These are phyloP conservation scores for Linum tenue DNA, from an alignment of 345 rosid genomes.

Conservation along the genomic window DNA sequence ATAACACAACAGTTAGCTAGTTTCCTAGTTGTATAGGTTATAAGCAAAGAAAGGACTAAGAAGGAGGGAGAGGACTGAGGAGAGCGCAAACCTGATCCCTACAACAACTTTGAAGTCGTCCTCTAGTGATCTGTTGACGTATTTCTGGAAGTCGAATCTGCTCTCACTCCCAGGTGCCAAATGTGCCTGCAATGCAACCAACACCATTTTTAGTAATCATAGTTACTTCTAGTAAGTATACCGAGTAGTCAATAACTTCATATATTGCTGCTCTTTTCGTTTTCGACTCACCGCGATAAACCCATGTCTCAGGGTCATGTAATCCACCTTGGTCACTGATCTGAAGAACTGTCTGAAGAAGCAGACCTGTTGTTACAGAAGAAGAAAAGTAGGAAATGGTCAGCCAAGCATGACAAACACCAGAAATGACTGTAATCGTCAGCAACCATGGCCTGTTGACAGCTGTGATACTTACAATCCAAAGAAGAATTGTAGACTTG, in stretches of 20 bases:
- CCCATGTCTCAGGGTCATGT: constrained; percentile 23
- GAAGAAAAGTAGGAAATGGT: background rate
- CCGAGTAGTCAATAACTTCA: background rate
- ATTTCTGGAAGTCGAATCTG: constrained; percentile 38
- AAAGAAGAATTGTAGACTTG: constrained; percentile 23
- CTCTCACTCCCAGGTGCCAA: constrained; percentile 34
- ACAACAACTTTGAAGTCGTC: constrained; percentile 53
- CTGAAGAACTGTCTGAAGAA: constrained; percentile 27
- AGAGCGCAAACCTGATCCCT: constrained; percentile 34
- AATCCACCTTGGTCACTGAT: constrained; percentile 25
- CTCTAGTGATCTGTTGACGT: constrained; percentile 43
- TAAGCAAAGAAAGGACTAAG: background rate
- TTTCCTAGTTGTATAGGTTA: background rate
- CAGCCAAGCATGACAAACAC: background rate
- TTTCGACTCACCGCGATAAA: constrained; percentile 18
- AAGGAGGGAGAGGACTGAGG: background rate
- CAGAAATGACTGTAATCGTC: too few species aligned
- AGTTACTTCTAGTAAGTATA: background rate
- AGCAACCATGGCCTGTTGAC: too few species aligned
- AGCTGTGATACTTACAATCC: constrained; percentile 20
- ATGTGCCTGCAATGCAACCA: constrained; percentile 31
- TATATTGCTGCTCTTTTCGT: background rate
- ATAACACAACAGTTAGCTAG: background rate
- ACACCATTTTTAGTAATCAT: background rate
- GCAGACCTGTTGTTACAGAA: constrained; percentile 15